Percentiles rank a stretch among this genome's conserved stretches.
Evolutionary conservation across 2,329 filamentous ascomycete genomes (phyloP).

Genomic region (Fusarium pseudoanthophilum): DNA sequence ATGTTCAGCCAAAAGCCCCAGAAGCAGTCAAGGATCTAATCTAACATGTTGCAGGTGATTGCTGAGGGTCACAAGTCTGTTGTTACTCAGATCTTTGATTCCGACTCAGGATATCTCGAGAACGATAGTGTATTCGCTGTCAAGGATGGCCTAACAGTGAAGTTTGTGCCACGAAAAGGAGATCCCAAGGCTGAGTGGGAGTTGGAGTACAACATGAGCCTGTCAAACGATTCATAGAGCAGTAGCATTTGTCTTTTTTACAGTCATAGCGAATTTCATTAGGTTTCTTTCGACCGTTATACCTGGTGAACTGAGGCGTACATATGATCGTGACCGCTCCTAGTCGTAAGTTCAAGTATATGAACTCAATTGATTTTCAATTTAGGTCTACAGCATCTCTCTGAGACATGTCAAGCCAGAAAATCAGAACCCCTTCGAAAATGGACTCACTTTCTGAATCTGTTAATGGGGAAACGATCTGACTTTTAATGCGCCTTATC

Average conservation of each 20-base stretch:
- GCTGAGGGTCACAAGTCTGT: slow-evolving; percentile 72
- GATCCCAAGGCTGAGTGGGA: slow-evolving; percentile 35
- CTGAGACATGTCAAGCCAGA: background rate
- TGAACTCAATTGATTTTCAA: background rate
- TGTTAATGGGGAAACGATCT: no score
- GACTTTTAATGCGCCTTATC: background rate
- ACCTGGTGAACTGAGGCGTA: background rate
- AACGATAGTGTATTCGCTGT: slow-evolving; percentile 40
- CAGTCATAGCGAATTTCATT: slow-evolving; percentile 1
- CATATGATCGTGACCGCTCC: no score
- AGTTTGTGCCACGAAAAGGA: slow-evolving; percentile 35
- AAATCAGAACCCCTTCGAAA: no score
- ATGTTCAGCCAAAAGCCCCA: background rate
- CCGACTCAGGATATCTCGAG: slow-evolving; percentile 35
- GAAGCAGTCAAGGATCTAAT: no score
- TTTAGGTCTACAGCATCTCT: background rate
- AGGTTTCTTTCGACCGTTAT: background rate
- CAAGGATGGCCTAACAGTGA: slow-evolving; percentile 39
- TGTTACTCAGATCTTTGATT: slow-evolving; percentile 72
- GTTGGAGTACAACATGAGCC: slow-evolving; percentile 33
- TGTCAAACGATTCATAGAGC: slow-evolving; percentile 1
- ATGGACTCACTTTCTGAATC: background rate
- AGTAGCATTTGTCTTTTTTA: background rate
- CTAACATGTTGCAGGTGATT: slow-evolving; percentile 48
- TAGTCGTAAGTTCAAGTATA: background rate